Base-by-base conservation (phyloP, 176 grass and related monocot genomes). In the Cenchrus americanus region DNA sequence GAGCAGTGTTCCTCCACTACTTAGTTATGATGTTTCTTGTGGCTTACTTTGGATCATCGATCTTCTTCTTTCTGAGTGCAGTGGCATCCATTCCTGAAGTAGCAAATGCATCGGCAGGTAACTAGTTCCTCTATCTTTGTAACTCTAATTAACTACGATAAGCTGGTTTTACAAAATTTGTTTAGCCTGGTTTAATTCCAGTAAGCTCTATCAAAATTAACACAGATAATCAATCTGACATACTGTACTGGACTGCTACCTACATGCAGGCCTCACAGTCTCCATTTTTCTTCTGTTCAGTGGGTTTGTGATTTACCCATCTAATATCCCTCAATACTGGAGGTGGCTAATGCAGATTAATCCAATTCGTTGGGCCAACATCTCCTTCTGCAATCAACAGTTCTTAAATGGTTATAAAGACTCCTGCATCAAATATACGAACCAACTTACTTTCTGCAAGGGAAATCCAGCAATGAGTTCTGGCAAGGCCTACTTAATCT, bases 291-390 rank as follows among this genome's bases (percentile, higher is more conserved):
- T 85, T 76, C 73, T 85, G 10, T 85, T 85, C 46, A 85, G 82
- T 58, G 73, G 82, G 21, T 85, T 85, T 76, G 73, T 85, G 73
- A 85, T 85, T 13, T 85, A 77, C 51, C 82, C 82, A 58, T 85
- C 73, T 47, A 69, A 85, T 59, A 85, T 69, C 15, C 82, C 82
- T 42, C 72, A 51, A 15, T 60, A 77, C 49, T 85, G 73, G 82
- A 85, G 58, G 73, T 85, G 82, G 82, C 62, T 85, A 34, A 59
- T 85, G 62, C 60, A 85, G 9, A 77, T 85, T 15, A 85, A 85
- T 69, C 82, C 82, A 85, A 85, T 85, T 27, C 82, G 82, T 55
- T 85, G 82, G 82, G 82, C 63, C 49, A 85, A 77, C 68, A 48
- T 77, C 14, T 85, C 73, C 14, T 77, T 85, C 73, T 85, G 82